Evolutionary conservation across 1,284 basidiomycete genomes (phyloP).

Genomic region (Naganishia albida): DNA sequence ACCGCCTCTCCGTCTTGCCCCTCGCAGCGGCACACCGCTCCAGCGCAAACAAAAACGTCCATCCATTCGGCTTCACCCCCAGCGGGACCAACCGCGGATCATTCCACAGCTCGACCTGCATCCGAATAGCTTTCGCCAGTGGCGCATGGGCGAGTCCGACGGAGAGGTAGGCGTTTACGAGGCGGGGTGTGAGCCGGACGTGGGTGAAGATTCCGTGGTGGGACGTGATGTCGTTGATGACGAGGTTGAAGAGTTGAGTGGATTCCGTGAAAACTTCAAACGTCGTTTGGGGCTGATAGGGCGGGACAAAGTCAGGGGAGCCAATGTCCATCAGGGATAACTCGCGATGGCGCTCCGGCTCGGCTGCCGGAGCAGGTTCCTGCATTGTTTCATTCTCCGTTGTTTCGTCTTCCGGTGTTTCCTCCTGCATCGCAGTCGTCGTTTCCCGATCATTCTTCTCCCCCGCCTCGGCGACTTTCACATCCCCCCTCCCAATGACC

Average conservation of each 20-base stretch:
- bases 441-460: constrained; percentile 34
- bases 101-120: constrained; percentile 42
- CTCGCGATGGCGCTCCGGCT: constrained; percentile 19
- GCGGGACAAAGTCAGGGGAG: constrained; percentile 35
- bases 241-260: constrained; percentile 67
- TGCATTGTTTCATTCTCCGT: constrained; percentile 5
- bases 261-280: constrained; percentile 75
- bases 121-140: constrained; percentile 56
- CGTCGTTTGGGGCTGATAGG: constrained; percentile 63
- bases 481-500: constrained; percentile 38
- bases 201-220: constrained; percentile 57
- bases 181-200: constrained; percentile 64
- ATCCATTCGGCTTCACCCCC: constrained; percentile 59
- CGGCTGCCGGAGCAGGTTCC: constrained; percentile 11
- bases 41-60: constrained; percentile 66
- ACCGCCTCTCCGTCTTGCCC: constrained; percentile 31
- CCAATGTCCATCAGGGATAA: constrained; percentile 25
- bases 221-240: constrained; percentile 59
- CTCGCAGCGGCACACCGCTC: constrained; percentile 63
- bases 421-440: constrained; percentile 4
- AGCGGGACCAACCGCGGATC: constrained; percentile 60
- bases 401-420: not conserved
- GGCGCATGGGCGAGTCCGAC: constrained; percentile 61
- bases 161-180: constrained; percentile 80
- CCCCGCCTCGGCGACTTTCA: constrained; percentile 18